Percentiles rank a stretch among this genome's conserved stretches.
Conservation (phyloP, 1,284 basidiomycete genomes). For the Puccinia coronata region DNA sequence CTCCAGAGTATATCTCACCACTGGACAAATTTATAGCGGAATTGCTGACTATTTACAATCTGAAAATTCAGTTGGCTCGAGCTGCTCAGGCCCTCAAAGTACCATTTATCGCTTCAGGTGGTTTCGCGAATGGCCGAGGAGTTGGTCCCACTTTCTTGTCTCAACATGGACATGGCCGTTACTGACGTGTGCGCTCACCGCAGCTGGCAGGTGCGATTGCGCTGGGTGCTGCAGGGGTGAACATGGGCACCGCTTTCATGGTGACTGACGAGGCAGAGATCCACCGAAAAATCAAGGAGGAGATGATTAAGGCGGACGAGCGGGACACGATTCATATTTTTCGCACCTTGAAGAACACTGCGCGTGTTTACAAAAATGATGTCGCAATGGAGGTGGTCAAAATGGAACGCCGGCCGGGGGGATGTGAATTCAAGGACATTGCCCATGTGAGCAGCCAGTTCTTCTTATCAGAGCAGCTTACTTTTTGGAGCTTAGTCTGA, state of each 20-base stretch:
- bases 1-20: background rate
- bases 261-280: constrained; percentile 68
- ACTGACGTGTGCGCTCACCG: background rate
- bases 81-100: constrained; percentile 80
- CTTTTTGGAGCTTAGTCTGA: background rate
- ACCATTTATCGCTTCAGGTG: constrained; percentile 84
- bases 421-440: constrained; percentile 80
- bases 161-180: background rate
- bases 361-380: constrained; percentile 83
- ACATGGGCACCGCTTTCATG: constrained; percentile 66
- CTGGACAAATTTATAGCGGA: background rate
- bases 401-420: constrained; percentile 75
- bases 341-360: constrained; percentile 75
- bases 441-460: constrained; percentile 30
- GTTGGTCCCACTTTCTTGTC: constrained; percentile 10
- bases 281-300: constrained; percentile 85
- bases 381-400: constrained; percentile 77
- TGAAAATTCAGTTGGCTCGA: constrained; percentile 63
- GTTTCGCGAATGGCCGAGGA: constrained; percentile 48
- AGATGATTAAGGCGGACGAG: constrained; percentile 79
- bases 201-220: constrained; percentile 73
- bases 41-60: background rate
- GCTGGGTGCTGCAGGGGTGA: constrained; percentile 77
- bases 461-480: background rate
- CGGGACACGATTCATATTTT: constrained; percentile 82